These are phyloP conservation scores for Sindora glabra DNA, from an alignment of 306 rosid genomes.

Conservation along the genomic window DNA sequence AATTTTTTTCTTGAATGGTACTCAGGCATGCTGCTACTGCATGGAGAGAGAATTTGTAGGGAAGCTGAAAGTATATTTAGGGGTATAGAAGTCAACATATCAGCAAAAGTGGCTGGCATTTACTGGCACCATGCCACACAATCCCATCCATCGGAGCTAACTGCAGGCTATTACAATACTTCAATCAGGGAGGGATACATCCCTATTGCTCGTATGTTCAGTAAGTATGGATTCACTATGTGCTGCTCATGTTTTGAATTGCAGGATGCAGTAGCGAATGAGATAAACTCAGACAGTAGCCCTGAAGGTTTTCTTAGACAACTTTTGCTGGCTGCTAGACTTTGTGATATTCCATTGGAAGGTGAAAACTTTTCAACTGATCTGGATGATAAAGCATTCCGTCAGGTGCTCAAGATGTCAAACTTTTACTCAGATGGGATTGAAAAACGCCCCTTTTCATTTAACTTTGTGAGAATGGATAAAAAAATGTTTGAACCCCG, in stretches of 20 bases:
- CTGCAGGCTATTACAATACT: slow-evolving; percentile 83
- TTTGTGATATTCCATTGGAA: slow-evolving; percentile 65
- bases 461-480: slow-evolving; percentile 80
- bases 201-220: slow-evolving; percentile 71
- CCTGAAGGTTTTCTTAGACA: slow-evolving; percentile 81
- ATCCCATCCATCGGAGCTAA: slow-evolving; percentile 83
- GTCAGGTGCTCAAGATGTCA: slow-evolving; percentile 72
- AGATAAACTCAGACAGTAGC: slow-evolving; percentile 50
- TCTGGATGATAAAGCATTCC: slow-evolving; percentile 46
- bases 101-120: slow-evolving; percentile 63
- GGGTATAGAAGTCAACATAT: slow-evolving; percentile 51
- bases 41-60: slow-evolving; percentile 79
- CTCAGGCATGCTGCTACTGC: slow-evolving; percentile 70
- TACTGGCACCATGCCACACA: slow-evolving; percentile 62
- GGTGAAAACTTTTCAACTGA: slow-evolving; percentile 55
- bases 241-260: slow-evolving; percentile 86
- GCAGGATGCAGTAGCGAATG: slow-evolving; percentile 40
- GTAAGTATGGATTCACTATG: slow-evolving; percentile 55
- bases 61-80: slow-evolving; percentile 74
- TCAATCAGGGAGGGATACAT: slow-evolving; percentile 57
- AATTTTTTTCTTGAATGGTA: slow-evolving; percentile 82
- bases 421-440: slow-evolving; percentile 53
- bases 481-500: slow-evolving; percentile 58
- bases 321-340: slow-evolving; percentile 71
- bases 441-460: slow-evolving; percentile 74